A percentile compares a stretch with the other conserved stretches of the same genome.
These are phyloP conservation scores for Spizellomyces sp. DNA, from an alignment of 192 early-diverging fungal species.

Conservation along the genomic window DNA sequence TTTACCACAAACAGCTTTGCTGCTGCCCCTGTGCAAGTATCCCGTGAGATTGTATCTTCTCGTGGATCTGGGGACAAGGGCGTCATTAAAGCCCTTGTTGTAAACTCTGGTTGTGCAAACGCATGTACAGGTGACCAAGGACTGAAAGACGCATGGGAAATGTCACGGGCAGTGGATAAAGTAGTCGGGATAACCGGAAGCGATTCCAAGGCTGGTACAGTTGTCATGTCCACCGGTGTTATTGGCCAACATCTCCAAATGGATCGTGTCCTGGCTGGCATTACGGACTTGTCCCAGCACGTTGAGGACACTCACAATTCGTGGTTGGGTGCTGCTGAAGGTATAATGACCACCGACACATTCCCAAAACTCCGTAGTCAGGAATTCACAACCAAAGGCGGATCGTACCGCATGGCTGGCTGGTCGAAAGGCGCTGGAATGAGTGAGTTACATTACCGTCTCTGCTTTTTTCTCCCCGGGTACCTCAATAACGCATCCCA, in stretches of 20 bases:
- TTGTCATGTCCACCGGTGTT: conserved; percentile 97
- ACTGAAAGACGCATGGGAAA: conserved; percentile 71
- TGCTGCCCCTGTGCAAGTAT: conserved; percentile 86
- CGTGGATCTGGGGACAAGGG: neutral
- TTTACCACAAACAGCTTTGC: conserved; percentile 93
- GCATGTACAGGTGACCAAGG: conserved; percentile 91
- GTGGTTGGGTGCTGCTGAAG: conserved; percentile 82
- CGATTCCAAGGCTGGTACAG: conserved; percentile 2
- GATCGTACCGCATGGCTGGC: conserved; percentile 81
- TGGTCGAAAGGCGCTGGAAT: conserved; percentile 97
- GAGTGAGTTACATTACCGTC: conserved; percentile 48
- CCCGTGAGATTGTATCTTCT: conserved; percentile 60
- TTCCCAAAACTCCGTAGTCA: conserved; percentile 81
- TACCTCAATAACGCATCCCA: neutral
- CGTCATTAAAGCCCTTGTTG: conserved; percentile 57
- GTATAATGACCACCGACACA: conserved; percentile 98
- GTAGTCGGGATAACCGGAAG: conserved; percentile 43
- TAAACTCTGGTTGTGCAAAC: conserved; percentile 94
- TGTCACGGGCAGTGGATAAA: conserved; percentile 61
- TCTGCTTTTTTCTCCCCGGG: neutral
- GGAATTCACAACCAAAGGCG: conserved; percentile 34
- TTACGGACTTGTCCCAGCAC: conserved; percentile 39
- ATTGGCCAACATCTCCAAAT: conserved; percentile 91
- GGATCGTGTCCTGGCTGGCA: conserved; percentile 77
- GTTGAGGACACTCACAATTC: conserved; percentile 60